phyloP scores from a whole-genome alignment of 2,329 filamentous ascomycete genomes.

The Scytalidium lignicola region DNA sequence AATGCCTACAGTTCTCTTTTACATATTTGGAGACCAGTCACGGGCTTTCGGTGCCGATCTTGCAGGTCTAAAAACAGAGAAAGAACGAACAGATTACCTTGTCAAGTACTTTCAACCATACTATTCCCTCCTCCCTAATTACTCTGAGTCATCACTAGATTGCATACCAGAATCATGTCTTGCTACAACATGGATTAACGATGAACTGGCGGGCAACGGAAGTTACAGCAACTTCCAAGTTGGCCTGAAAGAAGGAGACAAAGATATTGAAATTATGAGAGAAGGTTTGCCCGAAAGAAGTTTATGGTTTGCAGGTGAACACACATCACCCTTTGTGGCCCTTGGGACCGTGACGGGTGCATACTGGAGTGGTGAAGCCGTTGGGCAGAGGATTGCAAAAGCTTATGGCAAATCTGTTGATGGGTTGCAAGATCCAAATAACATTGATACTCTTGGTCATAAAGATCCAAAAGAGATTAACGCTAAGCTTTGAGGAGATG shows the following conservation, averaged over 20 bases:
- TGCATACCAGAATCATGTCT: constrained; percentile 52
- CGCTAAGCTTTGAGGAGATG: not conserved
- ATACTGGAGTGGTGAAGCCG: constrained; percentile 83
- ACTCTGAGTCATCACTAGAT: constrained; percentile 32
- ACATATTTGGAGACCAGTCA: constrained; percentile 44
- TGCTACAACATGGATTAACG: constrained; percentile 60
- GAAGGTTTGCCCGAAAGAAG: constrained; percentile 34
- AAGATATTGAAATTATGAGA: constrained; percentile 50
- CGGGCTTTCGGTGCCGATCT: constrained; percentile 25
- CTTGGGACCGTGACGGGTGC: constrained; percentile 86
- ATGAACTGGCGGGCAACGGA: constrained; percentile 61
- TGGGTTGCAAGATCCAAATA: constrained; percentile 1
- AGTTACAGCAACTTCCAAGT: constrained; percentile 66
- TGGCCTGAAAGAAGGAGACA: constrained; percentile 50
- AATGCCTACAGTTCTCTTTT: constrained; percentile 67
- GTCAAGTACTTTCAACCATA: constrained; percentile 56
- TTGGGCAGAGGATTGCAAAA: constrained; percentile 59
- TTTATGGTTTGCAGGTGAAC: constrained; percentile 66
- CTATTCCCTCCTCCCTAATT: constrained; percentile 58
- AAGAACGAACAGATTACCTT: constrained; percentile 25
- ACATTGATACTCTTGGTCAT: constrained; percentile 5
- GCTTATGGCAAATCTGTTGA: constrained; percentile 38
- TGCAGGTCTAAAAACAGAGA: constrained; percentile 7
- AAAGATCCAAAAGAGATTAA: constrained; percentile 8
- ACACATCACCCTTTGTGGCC: constrained; percentile 83